These are phyloP conservation scores for Ophiosphaerella herpotricha DNA, from an alignment of 2,329 filamentous ascomycete genomes.

Conservation along the genomic window DNA sequence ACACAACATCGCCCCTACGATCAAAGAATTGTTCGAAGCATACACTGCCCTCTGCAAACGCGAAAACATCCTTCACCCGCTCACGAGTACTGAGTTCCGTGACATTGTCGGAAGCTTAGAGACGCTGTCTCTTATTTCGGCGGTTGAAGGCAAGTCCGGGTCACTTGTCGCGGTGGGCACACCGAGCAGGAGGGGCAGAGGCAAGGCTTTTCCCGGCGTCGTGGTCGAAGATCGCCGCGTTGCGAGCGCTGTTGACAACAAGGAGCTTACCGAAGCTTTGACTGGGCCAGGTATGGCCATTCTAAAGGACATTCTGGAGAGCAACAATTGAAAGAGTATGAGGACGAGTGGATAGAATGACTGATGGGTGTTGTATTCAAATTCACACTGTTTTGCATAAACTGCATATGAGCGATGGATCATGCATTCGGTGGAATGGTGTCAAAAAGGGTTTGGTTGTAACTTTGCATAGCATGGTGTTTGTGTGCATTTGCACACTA, in stretches of 20 bases:
- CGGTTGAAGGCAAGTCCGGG: conserved; percentile 72
- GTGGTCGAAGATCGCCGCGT: conserved; percentile 74
- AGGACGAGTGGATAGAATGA: neutral
- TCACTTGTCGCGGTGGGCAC: conserved; percentile 68
- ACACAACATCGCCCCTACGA: conserved; percentile 69
- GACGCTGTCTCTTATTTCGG: conserved; percentile 77
- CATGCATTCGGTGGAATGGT: neutral
- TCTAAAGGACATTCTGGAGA: conserved; percentile 40
- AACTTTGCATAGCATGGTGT: conserved; percentile 11
- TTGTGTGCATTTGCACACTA: neutral
- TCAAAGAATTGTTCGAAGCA: conserved; percentile 81
- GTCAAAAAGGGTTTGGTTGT: neutral
- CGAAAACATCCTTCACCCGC: conserved; percentile 85
- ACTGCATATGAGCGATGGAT: neutral
- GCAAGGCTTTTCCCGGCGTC: conserved; percentile 50
- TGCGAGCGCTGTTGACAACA: conserved; percentile 78
- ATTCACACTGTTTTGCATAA: neutral
- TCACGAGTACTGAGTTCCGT: conserved; percentile 90
- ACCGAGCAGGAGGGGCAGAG: conserved; percentile 70
- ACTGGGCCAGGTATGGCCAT: conserved; percentile 55
- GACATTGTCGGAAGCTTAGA: conserved; percentile 91
- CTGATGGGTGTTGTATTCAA: neutral
- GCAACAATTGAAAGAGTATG: conserved; percentile 13
- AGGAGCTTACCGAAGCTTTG: conserved; percentile 74
- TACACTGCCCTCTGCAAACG: conserved; percentile 83